These are phyloP conservation scores for Haberlea rhodopensis DNA, from an alignment of 257 asterid species.

Conservation along the genomic window DNA sequence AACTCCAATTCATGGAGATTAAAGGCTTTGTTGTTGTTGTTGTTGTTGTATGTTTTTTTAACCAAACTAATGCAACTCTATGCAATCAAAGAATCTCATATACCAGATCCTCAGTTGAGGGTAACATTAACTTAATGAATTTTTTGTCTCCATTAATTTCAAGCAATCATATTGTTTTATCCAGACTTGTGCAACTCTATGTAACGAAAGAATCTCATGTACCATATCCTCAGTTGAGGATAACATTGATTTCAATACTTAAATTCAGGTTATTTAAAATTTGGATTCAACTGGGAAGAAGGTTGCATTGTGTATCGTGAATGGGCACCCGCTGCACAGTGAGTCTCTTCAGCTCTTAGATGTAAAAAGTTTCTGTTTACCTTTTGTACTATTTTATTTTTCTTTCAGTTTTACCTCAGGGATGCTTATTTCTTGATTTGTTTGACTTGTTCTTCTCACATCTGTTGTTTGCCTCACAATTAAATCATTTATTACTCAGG, in stretches of 20 bases:
- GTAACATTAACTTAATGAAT: too few species aligned
- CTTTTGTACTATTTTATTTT: constrained; percentile 15
- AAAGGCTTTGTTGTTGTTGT: too few species aligned
- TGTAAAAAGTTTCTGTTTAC: constrained; percentile 13
- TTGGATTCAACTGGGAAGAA: constrained; percentile 80
- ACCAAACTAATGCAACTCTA: too few species aligned
- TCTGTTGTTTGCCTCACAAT: constrained; percentile 27
- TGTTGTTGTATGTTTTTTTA: too few species aligned
- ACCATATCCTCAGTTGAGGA: constrained; percentile 15
- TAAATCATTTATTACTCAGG: constrained; percentile 44
- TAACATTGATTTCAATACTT: constrained; percentile 18
- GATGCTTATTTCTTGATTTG: constrained; percentile 10
- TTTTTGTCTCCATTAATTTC: neutral
- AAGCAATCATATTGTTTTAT: neutral
- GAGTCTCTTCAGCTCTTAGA: constrained; percentile 42
- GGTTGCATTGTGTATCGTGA: constrained; percentile 76
- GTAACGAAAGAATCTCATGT: neutral
- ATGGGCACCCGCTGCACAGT: constrained; percentile 99
- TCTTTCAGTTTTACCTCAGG: constrained; percentile 13
- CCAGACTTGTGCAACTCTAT: neutral
- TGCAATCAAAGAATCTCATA: too few species aligned
- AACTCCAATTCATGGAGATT: too few species aligned
- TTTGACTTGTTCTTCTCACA: constrained; percentile 21
- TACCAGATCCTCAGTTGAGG: too few species aligned
- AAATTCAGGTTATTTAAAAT: constrained; percentile 69